Evolutionary conservation across 768 basidiomycete species (phyloP).

Genomic region (Steccherinum ochraceum): DNA sequence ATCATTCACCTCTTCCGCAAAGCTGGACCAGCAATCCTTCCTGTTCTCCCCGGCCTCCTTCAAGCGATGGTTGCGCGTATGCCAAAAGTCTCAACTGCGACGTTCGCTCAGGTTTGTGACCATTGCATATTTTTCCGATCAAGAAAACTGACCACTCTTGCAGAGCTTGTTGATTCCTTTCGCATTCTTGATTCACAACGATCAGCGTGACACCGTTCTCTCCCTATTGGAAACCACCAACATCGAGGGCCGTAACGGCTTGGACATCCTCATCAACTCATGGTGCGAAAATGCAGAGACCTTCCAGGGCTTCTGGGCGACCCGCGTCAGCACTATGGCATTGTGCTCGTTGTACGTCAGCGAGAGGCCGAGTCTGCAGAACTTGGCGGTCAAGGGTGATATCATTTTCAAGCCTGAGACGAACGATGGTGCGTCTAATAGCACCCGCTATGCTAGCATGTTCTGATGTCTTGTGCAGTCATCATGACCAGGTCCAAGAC

Average conservation of each 20-base stretch:
- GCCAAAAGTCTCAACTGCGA: constrained; percentile 80
- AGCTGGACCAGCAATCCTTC: constrained; percentile 72
- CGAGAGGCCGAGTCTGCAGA: constrained; percentile 59
- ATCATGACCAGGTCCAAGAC: constrained; percentile 96
- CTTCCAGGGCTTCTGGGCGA: constrained; percentile 94
- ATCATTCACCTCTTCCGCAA: constrained; percentile 88
- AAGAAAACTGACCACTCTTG: not conserved
- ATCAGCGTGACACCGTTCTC: constrained; percentile 73
- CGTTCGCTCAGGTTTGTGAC: constrained; percentile 72
- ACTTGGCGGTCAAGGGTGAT: constrained; percentile 82
- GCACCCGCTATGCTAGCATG: not conserved
- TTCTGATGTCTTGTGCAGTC: constrained; percentile 39
- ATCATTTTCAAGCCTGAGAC: constrained; percentile 79
- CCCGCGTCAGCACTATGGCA: constrained; percentile 78
- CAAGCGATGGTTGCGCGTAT: constrained; percentile 80
- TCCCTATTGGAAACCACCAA: constrained; percentile 65
- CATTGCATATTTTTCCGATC: not conserved
- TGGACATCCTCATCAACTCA: constrained; percentile 84
- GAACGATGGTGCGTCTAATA: constrained; percentile 58
- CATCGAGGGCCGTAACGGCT: constrained; percentile 53
- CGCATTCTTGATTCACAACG: constrained; percentile 82
- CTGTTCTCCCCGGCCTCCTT: constrained; percentile 83
- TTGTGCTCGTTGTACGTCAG: constrained; percentile 67
- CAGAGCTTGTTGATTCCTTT: constrained; percentile 91
- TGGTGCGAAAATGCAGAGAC: constrained; percentile 96